phyloP scores from a whole-genome alignment of 2,329 filamentous ascomycete genomes.

The Xylariaceae sp. region DNA sequence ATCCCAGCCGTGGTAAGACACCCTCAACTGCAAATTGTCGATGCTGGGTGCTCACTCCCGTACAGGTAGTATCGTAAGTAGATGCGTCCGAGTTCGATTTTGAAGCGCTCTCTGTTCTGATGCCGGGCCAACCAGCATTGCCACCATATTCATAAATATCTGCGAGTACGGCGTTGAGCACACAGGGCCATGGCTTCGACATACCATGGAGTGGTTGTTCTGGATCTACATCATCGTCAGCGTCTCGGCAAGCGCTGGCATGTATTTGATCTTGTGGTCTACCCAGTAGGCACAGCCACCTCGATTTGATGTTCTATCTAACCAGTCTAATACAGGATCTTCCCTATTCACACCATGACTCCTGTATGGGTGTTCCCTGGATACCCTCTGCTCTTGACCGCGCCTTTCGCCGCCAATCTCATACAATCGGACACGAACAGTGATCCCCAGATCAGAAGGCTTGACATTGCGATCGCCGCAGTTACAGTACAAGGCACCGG shows the following conservation, averaged over 20 bases:
- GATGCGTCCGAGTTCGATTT: too few species aligned
- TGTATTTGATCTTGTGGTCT: conserved; percentile 68
- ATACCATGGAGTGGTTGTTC: conserved; percentile 57
- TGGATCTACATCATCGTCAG: conserved; percentile 67
- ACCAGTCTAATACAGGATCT: conserved; percentile 28
- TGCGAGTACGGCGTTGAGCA: conserved; percentile 66
- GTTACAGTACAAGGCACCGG: conserved; percentile 47
- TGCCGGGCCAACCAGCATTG: too few species aligned
- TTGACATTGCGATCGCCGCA: conserved; percentile 41
- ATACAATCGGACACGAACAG: conserved; percentile 32
- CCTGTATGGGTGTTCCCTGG: conserved; percentile 84
- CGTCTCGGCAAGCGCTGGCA: conserved; percentile 57
- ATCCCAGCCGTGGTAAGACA: conserved; percentile 56
- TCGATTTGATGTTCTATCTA: not conserved
- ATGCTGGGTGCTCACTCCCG: conserved; percentile 7
- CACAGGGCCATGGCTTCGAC: conserved; percentile 54
- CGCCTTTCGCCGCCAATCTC: conserved; percentile 59
- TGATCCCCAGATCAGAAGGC: conserved; percentile 28
- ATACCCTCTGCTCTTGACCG: conserved; percentile 71
- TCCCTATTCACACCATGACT: conserved; percentile 74
- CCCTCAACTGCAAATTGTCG: too few species aligned
- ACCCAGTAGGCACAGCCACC: conserved; percentile 35
- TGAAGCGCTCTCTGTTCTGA: too few species aligned
- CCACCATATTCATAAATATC: conserved; percentile 70
- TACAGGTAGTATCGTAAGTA: conserved; percentile 19